Base-by-base conservation (phyloP, 257 asterid species). In the Primulina tabacum region DNA sequence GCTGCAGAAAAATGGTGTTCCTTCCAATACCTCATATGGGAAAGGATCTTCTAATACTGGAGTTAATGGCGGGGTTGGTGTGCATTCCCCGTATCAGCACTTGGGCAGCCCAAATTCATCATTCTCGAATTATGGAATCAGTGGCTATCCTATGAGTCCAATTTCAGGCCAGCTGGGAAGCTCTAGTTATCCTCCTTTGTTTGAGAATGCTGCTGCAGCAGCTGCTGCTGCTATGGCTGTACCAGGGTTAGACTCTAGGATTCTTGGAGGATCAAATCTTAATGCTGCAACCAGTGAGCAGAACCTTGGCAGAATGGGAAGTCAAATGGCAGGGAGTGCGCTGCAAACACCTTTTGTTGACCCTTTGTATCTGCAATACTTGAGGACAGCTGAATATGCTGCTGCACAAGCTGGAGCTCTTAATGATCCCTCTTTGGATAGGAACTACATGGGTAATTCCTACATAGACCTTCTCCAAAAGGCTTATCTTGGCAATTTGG, bases 381-480 rank as follows among this genome's bases (percentile, higher is more conserved):
- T 82, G 80, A 80, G 75, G 64, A 67, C 86, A 18, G 68, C 77
- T 40, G 92, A 78, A 65, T 82, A 84, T 76, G 77, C 82, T 77
- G 76, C 90, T 58, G 82, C 85, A 16, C 57, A 50, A 50, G 57
- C 57, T 50, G 57, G 57, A 40, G 81, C 88, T 82, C 80, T 82
- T 20, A 82, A 71, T 69, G 82, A 82, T 70, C 81, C 83, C 68
- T 60, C 74, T 58, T 30, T 71, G 33, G 79, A 82, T 64, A 73
- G 79, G 72, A 86, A 71, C 69, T 70, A 84, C 72, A 24, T 71
- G 50, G 87, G 81, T 47, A 74, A 67, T 74, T 70, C 88, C 14
- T 79, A 75, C 18, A 74, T 75, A 77, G 95, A 86, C 57, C 73
- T 87, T 69, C 78, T 83, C 77, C 92, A 88, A 80, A 90, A 86